Percentiles rank a stretch among this genome's conserved stretches.
phyloP scores from a whole-genome alignment of 2,329 filamentous ascomycete species.

The Plectosphaerella sp. region DNA sequence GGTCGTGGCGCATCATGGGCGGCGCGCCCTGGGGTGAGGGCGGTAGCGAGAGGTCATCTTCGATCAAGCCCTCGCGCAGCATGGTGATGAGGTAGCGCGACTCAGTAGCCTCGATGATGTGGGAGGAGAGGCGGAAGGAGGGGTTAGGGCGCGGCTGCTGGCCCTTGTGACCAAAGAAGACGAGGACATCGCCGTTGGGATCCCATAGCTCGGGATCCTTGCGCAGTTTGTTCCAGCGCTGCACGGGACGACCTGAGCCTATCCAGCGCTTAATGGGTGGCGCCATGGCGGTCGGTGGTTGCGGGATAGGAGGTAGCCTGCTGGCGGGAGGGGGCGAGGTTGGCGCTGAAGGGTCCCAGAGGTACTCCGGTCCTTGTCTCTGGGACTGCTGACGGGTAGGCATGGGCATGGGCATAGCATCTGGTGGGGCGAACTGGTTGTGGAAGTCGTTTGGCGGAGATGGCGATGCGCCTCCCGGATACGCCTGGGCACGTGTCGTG shows the following conservation, averaged over 20 bases:
- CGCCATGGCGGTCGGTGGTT: slow-evolving; percentile 12
- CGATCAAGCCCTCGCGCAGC: slow-evolving; percentile 47
- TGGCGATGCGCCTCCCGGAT: too few relatives aligned
- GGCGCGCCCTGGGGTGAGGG: slow-evolving; percentile 37
- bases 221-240: slow-evolving; percentile 52
- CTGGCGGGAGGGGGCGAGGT: slow-evolving; percentile 12
- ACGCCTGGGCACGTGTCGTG: background rate
- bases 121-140: slow-evolving; percentile 54
- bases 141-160: slow-evolving; percentile 40
- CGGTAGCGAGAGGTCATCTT: slow-evolving; percentile 39
- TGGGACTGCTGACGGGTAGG: slow-evolving; percentile 8
- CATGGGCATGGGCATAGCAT: slow-evolving; percentile 2
- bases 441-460: too few relatives aligned
- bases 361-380: slow-evolving; percentile 3
- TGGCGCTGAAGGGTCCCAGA: slow-evolving; percentile 2
- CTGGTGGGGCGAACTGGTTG: too few relatives aligned
- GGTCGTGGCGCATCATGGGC: slow-evolving; percentile 29
- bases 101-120: slow-evolving; percentile 53
- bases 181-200: slow-evolving; percentile 54
- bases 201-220: slow-evolving; percentile 60
- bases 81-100: slow-evolving; percentile 49
- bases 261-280: slow-evolving; percentile 49
- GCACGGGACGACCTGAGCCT: slow-evolving; percentile 41
- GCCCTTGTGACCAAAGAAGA: slow-evolving; percentile 47
- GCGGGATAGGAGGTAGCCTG: slow-evolving; percentile 17